phyloP scores from a whole-genome alignment of 805 yeast genomes.

The Schwanniomyces pseudopolymorphus region DNA sequence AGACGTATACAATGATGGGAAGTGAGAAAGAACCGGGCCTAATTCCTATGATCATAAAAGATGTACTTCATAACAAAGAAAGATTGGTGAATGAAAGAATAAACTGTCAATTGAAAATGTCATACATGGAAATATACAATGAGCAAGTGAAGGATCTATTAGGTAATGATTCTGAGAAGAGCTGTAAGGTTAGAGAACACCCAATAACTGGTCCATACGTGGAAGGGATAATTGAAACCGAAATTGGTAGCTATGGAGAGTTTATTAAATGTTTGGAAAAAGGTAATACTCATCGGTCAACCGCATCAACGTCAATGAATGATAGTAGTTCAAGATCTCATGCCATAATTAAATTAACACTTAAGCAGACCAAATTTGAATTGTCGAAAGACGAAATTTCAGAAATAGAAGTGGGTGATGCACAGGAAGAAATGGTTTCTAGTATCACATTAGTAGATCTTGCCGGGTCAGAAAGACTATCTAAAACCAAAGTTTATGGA shows the following conservation, averaged over 20 bases:
- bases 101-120: conserved; percentile 44
- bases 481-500: conserved; percentile 60
- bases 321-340: conserved; percentile 76
- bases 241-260: conserved; percentile 48
- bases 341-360: conserved; percentile 65
- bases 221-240: conserved; percentile 58
- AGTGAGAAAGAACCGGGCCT: conserved; percentile 32
- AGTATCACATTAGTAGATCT: conserved; percentile 70
- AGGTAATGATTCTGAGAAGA: conserved; percentile 12
- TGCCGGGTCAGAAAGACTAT: conserved; percentile 79
- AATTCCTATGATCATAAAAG: conserved; percentile 47
- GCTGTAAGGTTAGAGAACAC: conserved; percentile 61
- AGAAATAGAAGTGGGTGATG: conserved; percentile 31
- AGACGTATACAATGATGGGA: conserved; percentile 46
- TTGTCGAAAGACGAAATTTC: conserved; percentile 24
- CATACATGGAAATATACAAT: conserved; percentile 75
- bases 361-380: conserved; percentile 54
- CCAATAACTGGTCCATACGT: conserved; percentile 71
- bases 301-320: conserved; percentile 75
- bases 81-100: conserved; percentile 34
- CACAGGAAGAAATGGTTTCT: conserved; percentile 53
- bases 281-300: conserved; percentile 60
- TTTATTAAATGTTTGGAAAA: conserved; percentile 44
- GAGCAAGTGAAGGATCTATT: conserved; percentile 72
- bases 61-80: conserved; percentile 47